Evolutionary conservation across 257 asterid species (phyloP).

Genomic region (Anisodus tanguticus): DNA sequence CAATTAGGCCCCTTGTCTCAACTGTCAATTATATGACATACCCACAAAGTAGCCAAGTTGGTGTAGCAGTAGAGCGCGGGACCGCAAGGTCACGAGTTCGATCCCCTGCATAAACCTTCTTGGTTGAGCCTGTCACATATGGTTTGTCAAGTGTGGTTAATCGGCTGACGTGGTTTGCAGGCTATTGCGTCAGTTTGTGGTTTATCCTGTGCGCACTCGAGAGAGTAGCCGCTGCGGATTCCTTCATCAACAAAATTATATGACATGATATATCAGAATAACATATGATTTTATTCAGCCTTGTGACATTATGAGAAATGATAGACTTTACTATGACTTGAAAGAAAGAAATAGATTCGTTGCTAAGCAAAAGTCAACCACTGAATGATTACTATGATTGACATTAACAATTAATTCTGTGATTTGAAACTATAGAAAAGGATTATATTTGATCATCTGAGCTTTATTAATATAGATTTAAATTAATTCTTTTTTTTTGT

Average conservation of each 20-base stretch:
- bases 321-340: not conserved
- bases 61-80: too few relatives aligned
- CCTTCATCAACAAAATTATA: too few relatives aligned
- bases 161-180: too few relatives aligned
- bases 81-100: too few relatives aligned
- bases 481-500: not conserved
- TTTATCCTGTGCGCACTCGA: too few relatives aligned
- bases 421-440: not conserved
- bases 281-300: not conserved
- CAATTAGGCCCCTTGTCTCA: not conserved
- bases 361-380: not conserved
- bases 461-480: not conserved
- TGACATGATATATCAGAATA: constrained; percentile 4
- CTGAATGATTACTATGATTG: not conserved
- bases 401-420: not conserved
- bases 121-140: too few relatives aligned
- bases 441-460: not conserved
- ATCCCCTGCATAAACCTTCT: too few relatives aligned
- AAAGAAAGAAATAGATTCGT: not conserved
- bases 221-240: too few relatives aligned
- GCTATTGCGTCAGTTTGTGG: too few relatives aligned
- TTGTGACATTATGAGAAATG: not conserved
- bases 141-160: too few relatives aligned
- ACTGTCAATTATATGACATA: not conserved
- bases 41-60: too few relatives aligned